phyloP scores from a whole-genome alignment of 2,329 filamentous ascomycete genomes.

The Chrysosporium keratinophilum region DNA sequence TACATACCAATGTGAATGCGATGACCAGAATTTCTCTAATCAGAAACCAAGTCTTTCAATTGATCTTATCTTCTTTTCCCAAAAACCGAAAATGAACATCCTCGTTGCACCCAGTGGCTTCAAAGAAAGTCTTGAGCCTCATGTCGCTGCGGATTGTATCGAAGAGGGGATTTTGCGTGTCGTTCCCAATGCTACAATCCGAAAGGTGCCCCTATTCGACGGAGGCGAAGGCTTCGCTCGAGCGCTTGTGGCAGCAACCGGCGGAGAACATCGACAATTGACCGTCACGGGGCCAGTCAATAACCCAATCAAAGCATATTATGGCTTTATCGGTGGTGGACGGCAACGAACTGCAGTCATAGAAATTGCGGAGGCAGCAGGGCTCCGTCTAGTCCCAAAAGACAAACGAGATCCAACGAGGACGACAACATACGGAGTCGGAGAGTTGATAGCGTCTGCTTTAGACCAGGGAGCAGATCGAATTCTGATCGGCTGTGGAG shows the following conservation, averaged over 20 bases:
- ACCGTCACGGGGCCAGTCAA: slow-evolving; percentile 40
- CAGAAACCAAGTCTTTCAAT: background rate
- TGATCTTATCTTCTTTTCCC: background rate
- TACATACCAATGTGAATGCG: background rate
- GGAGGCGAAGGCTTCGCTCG: slow-evolving; percentile 45
- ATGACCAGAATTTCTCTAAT: background rate
- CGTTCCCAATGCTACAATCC: slow-evolving; percentile 34
- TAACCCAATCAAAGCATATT: slow-evolving; percentile 35
- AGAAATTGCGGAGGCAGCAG: slow-evolving; percentile 46
- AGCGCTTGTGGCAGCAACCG: slow-evolving; percentile 38
- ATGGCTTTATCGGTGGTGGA: slow-evolving; percentile 35
- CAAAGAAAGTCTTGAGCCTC: slow-evolving; percentile 44
- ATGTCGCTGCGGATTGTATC: slow-evolving; percentile 43
- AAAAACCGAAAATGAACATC: slow-evolving; percentile 23
- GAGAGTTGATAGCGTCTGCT: slow-evolving; percentile 40
- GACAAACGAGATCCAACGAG: slow-evolving; percentile 37
- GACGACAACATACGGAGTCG: slow-evolving; percentile 45
- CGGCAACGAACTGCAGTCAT: slow-evolving; percentile 37
- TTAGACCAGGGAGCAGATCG: slow-evolving; percentile 38
- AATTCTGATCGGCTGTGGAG: slow-evolving; percentile 45
- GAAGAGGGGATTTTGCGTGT: slow-evolving; percentile 40
- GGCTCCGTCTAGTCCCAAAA: slow-evolving; percentile 41
- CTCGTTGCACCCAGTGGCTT: slow-evolving; percentile 46
- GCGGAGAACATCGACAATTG: slow-evolving; percentile 31
- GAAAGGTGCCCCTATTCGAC: slow-evolving; percentile 44